Conservation (phyloP, 164 flowering plant species). For the Liquidambar formosana region DNA sequence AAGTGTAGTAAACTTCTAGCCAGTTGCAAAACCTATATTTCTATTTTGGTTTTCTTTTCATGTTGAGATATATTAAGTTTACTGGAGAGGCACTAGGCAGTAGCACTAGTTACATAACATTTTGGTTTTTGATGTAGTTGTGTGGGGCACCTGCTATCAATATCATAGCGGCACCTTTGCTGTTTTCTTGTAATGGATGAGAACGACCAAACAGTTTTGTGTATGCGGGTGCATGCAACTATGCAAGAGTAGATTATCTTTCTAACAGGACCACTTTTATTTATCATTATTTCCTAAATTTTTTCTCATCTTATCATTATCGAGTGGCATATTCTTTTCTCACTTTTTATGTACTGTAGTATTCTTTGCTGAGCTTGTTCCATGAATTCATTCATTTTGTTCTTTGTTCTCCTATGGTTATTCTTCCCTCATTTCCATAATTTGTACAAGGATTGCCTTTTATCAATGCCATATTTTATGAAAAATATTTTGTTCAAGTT, state of each 20-base stretch:
- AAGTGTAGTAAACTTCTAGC: neutral
- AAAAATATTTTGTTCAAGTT: neutral
- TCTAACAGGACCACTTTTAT: neutral
- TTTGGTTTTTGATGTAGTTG: neutral
- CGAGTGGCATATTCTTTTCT: neutral
- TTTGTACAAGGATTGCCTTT: neutral
- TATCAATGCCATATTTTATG: neutral
- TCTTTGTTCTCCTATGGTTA: neutral
- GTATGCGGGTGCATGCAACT: neutral
- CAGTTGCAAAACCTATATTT: neutral
- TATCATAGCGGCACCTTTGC: neutral
- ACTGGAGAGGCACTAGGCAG: neutral
- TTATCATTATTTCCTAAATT: conserved; percentile 1
- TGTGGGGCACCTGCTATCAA: neutral
- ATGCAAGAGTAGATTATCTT: neutral
- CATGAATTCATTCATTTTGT: neutral
- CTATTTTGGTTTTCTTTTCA: neutral
- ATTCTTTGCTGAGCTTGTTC: neutral
- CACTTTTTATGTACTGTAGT: neutral
- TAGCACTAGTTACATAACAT: neutral
- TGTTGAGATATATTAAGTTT: neutral
- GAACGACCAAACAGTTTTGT: neutral
- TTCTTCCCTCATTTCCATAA: neutral
- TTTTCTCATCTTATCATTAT: no score
- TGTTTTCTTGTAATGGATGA: neutral